A percentile compares a stretch with the other conserved stretches of the same genome.
phyloP scores from a whole-genome alignment of 208 protist genomes.

The Phytomonas serpens region DNA sequence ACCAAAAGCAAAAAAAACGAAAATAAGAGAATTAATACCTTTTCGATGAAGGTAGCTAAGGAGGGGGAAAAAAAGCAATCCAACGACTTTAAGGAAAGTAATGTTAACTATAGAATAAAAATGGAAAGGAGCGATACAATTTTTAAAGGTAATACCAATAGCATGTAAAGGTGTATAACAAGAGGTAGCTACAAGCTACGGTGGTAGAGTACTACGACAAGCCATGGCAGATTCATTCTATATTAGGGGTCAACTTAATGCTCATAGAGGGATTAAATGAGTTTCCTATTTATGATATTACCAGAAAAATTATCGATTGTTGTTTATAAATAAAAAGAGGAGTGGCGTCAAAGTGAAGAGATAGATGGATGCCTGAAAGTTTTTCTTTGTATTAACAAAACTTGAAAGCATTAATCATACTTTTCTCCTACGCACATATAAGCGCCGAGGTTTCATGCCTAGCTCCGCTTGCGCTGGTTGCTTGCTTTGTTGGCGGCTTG shows the following conservation, averaged over 20 bases:
- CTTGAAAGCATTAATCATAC: neutral
- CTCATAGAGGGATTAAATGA: neutral
- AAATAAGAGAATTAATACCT: constrained; percentile 15
- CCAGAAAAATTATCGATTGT: neutral
- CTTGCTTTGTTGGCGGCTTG: neutral
- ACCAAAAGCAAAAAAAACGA: constrained; percentile 10
- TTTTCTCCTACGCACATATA: neutral
- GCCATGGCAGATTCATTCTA: neutral
- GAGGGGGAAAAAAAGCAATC: neutral
- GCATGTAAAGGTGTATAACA: neutral
- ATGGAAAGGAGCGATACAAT: neutral
- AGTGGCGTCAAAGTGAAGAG: neutral
- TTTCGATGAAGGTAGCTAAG: neutral
- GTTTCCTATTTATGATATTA: neutral
- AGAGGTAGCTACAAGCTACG: neutral
- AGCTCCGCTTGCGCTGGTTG: neutral
- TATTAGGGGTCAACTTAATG: neutral
- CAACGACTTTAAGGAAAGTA: constrained; percentile 8
- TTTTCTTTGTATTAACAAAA: neutral
- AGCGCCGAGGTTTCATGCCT: neutral
- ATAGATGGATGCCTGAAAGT: neutral
- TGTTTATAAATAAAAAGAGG: neutral
- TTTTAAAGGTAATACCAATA: neutral
- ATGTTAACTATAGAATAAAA: neutral
- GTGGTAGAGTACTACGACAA: neutral